These are phyloP conservation scores for Pseudocercospora fuligena DNA, from an alignment of 2,329 filamentous ascomycete genomes.

Conservation along the genomic window DNA sequence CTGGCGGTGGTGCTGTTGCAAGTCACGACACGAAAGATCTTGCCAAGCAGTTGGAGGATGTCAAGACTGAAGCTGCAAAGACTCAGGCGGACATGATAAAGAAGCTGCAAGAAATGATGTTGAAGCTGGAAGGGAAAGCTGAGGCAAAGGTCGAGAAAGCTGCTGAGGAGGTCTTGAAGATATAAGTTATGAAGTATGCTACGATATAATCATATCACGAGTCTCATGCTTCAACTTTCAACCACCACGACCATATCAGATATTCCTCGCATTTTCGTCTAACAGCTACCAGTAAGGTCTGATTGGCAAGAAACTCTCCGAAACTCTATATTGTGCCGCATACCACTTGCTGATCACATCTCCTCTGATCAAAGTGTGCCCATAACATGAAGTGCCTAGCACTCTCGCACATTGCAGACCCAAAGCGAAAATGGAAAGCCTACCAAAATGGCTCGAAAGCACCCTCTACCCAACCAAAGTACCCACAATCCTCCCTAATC, in stretches of 20 bases:
- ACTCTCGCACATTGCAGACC: background rate
- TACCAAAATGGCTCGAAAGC: background rate
- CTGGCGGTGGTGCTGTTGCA: background rate
- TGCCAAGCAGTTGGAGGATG: background rate
- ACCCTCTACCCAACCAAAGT: background rate
- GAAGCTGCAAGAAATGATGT: background rate
- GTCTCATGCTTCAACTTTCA: too few relatives aligned
- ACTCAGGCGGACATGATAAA: background rate
- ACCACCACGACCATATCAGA: too few relatives aligned
- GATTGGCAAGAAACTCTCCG: background rate
- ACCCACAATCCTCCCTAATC: background rate
- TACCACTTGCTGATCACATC: background rate
- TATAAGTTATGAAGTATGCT: background rate
- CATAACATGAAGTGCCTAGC: background rate
- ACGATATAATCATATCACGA: background rate
- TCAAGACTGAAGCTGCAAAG: background rate
- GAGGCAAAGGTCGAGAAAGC: background rate
- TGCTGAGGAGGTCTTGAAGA: background rate
- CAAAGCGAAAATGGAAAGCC: background rate
- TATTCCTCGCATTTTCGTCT: too few relatives aligned
- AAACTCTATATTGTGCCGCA: background rate
- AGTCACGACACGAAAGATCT: background rate
- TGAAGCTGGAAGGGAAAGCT: background rate
- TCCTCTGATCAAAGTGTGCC: too few relatives aligned
- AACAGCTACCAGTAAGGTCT: background rate